phyloP scores from a whole-genome alignment of 495 filamentous ascomycete species.

The Penicillium canariense region DNA sequence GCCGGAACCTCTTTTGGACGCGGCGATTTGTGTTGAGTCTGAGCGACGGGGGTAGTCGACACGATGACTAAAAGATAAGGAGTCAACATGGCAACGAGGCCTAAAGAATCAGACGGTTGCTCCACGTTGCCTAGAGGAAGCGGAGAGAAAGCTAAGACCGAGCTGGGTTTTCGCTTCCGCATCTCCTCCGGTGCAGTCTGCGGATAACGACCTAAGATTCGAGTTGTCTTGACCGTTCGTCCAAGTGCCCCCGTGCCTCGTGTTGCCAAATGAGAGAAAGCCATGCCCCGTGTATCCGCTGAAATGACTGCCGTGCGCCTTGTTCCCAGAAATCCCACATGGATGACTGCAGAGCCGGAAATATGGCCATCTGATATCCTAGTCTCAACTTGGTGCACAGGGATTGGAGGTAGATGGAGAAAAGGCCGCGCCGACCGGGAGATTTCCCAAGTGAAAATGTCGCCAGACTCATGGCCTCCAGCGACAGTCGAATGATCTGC shows the following conservation, averaged over 20 bases:
- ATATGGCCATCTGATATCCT: constrained; percentile 78
- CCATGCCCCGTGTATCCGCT: constrained; percentile 95
- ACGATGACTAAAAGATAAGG: constrained; percentile 95
- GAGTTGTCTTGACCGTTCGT: constrained; percentile 80
- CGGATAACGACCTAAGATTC: constrained; percentile 91
- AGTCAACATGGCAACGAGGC: constrained; percentile 91
- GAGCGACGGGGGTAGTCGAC: constrained; percentile 91
- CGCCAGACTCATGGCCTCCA: constrained; percentile 82
- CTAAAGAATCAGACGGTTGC: constrained; percentile 81
- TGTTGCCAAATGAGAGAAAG: constrained; percentile 94
- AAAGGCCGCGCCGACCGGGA: constrained; percentile 78
- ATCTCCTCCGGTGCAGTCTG: constrained; percentile 51
- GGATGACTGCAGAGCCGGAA: constrained; percentile 70
- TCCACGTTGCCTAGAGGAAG: constrained; percentile 90
- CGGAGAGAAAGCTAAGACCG: constrained; percentile 87
- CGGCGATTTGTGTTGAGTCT: constrained; percentile 90
- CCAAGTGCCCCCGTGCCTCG: constrained; percentile 83
- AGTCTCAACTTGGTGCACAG: constrained; percentile 60
- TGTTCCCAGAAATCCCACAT: constrained; percentile 93
- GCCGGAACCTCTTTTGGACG: constrained; percentile 86
- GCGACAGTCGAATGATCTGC: constrained; percentile 92
- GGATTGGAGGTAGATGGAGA: constrained; percentile 77
- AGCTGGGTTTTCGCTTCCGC: constrained; percentile 84
- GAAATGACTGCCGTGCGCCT: constrained; percentile 95
- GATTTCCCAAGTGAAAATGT: constrained; percentile 97